Conservation (phyloP, 805 yeast genomes). For the Wickerhamiella australiensis region DNA sequence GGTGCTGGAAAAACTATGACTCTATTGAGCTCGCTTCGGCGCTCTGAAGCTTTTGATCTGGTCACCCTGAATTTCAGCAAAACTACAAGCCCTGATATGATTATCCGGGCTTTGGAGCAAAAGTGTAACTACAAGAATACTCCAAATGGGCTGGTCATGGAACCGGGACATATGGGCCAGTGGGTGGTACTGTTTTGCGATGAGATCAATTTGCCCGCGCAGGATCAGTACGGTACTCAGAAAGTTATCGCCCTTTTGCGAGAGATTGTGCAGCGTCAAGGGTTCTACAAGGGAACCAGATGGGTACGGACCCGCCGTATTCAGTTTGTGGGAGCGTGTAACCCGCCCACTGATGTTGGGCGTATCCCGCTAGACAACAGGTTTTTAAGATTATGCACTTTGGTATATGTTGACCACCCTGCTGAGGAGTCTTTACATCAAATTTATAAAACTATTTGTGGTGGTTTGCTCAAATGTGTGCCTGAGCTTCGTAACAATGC, state of each 20-base stretch:
- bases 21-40: conserved; percentile 52
- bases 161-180: conserved; percentile 50
- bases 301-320: conserved; percentile 59
- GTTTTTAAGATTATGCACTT: conserved; percentile 52
- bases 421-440: conserved; percentile 45
- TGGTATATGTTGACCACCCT: conserved; percentile 73
- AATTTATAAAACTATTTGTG: conserved; percentile 51
- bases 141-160: conserved; percentile 39
- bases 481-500: conserved; percentile 51
- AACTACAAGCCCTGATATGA: conserved; percentile 51
- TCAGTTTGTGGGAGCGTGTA: conserved; percentile 91
- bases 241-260: conserved; percentile 57
- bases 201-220: conserved; percentile 72
- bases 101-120: conserved; percentile 58
- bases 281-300: conserved; percentile 60
- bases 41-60: conserved; percentile 45
- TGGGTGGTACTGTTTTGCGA: conserved; percentile 82
- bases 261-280: conserved; percentile 57
- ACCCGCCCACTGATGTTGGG: conserved; percentile 75
- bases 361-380: conserved; percentile 46
- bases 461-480: conserved; percentile 44
- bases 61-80: conserved; percentile 72
- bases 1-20: conserved; percentile 97
- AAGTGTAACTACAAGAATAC: conserved; percentile 50
- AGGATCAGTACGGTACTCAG: conserved; percentile 65